Evolutionary conservation across 2,329 filamentous ascomycete genomes (phyloP).

Genomic region (Penicillium sumatraense): DNA sequence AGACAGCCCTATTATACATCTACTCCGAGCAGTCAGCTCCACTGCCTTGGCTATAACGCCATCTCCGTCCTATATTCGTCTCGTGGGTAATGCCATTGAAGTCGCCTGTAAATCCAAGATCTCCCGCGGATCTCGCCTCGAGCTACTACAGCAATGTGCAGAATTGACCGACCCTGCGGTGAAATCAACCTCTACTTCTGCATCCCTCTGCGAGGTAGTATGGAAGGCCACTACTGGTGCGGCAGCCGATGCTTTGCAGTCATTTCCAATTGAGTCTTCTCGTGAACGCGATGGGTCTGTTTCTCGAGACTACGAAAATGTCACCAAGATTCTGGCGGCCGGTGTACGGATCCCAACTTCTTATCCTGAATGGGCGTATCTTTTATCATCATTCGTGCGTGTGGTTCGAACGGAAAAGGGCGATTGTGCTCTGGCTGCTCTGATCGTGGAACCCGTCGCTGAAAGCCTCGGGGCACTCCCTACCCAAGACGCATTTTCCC

Average conservation of each 20-base stretch:
- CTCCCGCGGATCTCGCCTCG: slow-evolving; percentile 42
- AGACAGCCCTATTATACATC: slow-evolving; percentile 44
- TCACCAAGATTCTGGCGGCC: slow-evolving; percentile 69
- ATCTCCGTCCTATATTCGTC: slow-evolving; percentile 30
- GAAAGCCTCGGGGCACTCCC: slow-evolving; percentile 51
- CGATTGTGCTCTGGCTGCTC: slow-evolving; percentile 67
- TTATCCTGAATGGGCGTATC: slow-evolving; percentile 46
- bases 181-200: slow-evolving; percentile 10
- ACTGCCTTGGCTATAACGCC: slow-evolving; percentile 22
- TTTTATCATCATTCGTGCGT: slow-evolving; percentile 63
- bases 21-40: slow-evolving; percentile 40
- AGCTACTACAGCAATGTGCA: slow-evolving; percentile 44
- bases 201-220: slow-evolving; percentile 27
- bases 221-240: slow-evolving; percentile 43
- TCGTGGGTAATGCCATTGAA: slow-evolving; percentile 38
- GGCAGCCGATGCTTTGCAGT: slow-evolving; percentile 46
- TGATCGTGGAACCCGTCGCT: slow-evolving; percentile 73
- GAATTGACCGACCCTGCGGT: slow-evolving; percentile 28
- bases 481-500: slow-evolving; percentile 38
- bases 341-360: slow-evolving; percentile 49
- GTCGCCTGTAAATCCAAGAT: slow-evolving; percentile 38
- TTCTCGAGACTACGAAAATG: slow-evolving; percentile 69
- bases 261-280: slow-evolving; percentile 42
- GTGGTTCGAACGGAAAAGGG: slow-evolving; percentile 68
- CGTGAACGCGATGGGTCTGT: slow-evolving; percentile 58